These are phyloP conservation scores for Kwoniella mangroviensis DNA, from an alignment of 768 basidiomycete genomes.

Conservation along the genomic window DNA sequence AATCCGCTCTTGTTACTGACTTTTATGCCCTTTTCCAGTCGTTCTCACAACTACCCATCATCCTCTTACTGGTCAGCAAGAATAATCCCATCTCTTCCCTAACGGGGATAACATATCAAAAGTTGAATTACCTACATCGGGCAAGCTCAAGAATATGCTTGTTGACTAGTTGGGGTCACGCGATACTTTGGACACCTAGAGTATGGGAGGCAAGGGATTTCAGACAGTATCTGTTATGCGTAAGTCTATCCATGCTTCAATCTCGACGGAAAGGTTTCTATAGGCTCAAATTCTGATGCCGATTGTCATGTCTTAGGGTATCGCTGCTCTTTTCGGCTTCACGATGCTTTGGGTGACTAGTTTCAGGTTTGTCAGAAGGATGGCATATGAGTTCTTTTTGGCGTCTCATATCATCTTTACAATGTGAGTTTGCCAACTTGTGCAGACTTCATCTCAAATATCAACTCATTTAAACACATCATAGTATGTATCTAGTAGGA, in stretches of 20 bases:
- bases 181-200: constrained; percentile 30
- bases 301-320: constrained; percentile 19
- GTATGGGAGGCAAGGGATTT: constrained; percentile 20
- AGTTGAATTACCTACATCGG: constrained; percentile 59
- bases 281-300: not conserved
- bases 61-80: constrained; percentile 66
- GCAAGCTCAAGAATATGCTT: constrained; percentile 49
- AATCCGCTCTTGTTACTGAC: not conserved
- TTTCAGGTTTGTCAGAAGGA: constrained; percentile 43
- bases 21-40: constrained; percentile 22
- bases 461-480: constrained; percentile 2
- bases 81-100: constrained; percentile 67
- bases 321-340: constrained; percentile 42
- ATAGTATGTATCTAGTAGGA: constrained; percentile 42
- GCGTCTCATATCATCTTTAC: constrained; percentile 55
- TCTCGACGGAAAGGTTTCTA: not conserved
- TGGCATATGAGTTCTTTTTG: constrained; percentile 56
- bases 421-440: constrained; percentile 28
- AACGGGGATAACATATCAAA: constrained; percentile 66
- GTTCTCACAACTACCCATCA: constrained; percentile 63
- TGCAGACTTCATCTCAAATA: not conserved
- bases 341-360: constrained; percentile 44
- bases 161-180: constrained; percentile 46
- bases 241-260: not conserved
- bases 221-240: constrained; percentile 33